Evolutionary conservation across 306 rosid species (phyloP).

Genomic region (Trichosanthes truncata): DNA sequence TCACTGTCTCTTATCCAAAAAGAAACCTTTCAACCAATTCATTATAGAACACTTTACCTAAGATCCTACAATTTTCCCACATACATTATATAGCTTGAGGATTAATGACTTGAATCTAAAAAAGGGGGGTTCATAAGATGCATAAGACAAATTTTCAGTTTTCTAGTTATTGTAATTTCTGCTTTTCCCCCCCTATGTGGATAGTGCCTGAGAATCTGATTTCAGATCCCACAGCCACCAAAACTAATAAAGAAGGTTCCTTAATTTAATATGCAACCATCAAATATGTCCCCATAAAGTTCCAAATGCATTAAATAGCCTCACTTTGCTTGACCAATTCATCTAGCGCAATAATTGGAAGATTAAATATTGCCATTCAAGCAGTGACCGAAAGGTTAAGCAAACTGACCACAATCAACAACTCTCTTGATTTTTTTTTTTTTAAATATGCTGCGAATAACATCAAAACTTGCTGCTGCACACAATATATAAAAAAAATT

Average conservation of each 20-base stretch:
- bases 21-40: neutral
- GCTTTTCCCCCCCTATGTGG: neutral
- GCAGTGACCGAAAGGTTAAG: neutral
- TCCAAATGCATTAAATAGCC: neutral
- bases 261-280: neutral
- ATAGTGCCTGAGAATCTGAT: neutral
- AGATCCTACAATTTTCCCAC: neutral
- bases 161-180: neutral
- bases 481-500: neutral
- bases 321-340: neutral
- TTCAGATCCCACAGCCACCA: neutral
- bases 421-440: neutral
- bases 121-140: neutral
- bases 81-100: neutral
- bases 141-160: neutral
- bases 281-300: neutral
- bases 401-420: neutral
- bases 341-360: neutral
- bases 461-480: neutral
- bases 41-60: neutral
- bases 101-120: neutral
- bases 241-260: neutral
- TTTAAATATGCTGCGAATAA: neutral
- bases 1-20: neutral
- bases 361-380: neutral